Base-by-base conservation (phyloP, 2,329 filamentous ascomycete genomes). In the Colletotrichum sp. region DNA sequence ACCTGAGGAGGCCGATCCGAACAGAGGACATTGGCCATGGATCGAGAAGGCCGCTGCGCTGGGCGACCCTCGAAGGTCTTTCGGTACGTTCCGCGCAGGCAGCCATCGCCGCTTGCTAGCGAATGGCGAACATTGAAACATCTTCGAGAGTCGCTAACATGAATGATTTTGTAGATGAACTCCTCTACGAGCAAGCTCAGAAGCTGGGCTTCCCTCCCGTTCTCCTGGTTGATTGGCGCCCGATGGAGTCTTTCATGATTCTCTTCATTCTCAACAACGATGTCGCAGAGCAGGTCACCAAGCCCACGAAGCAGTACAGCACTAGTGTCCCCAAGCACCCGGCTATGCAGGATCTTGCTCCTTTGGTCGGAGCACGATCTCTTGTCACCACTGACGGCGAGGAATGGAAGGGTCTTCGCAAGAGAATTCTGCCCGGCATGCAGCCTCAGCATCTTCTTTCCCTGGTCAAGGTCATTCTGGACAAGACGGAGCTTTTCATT, bases 401-500 rank as follows among this genome's bases (percentile, higher is more conserved):
- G 5, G 72, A 74, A 21, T 74, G 72, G 72, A 74, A 74, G 67
- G 72, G 59, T 16, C 30, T 74, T 15, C 72, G 72, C 6, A 74
- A 71, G 44, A 71, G 72, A 71, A 74, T 74, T 28, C 12, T 74
- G 16, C 72, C 72, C 4, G 72, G 72, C 6, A 71, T 74, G 57
- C 57, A 63, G 7, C 72, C 72, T 3, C 63, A 77, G n/a, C 76
- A 78, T 69, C 74, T 78, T 79, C 74, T 86, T 81, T 9, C 84
- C 82, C 59, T 84, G 82, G 74, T 85, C 79, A 10, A 83, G 80
- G 44, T 79, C 78, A 65, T 74, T n/a, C n/a, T 74, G n/a, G 67
- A 74, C 34, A 74, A 74, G 59, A 71, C 72, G 15, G 39, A 71
- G 24, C 62, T 69, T 26, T 74, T 74, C 8, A 71, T 74, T 15